Conservation (phyloP, 1,284 basidiomycete species). For the Meripilus lineatus region DNA sequence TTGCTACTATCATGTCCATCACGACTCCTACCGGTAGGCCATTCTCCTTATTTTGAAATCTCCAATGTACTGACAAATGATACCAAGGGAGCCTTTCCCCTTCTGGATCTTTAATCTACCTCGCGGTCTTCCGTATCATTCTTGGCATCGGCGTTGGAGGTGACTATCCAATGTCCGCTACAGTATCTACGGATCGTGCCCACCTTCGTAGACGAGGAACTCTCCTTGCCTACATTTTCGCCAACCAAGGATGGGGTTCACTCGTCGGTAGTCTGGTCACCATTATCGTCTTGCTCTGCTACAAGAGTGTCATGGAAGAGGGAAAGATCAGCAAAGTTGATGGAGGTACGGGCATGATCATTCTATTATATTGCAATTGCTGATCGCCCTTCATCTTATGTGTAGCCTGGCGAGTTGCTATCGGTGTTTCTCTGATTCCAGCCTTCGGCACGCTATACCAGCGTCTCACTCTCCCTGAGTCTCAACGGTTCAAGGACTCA, state of each 20-base stretch:
- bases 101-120: conserved; percentile 49
- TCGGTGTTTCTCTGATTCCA: conserved; percentile 51
- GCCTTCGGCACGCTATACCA: conserved; percentile 64
- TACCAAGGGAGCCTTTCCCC: conserved; percentile 36
- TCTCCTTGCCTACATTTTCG: conserved; percentile 71
- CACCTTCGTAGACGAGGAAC: conserved; percentile 68
- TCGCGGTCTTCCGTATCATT: conserved; percentile 63
- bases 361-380: not conserved
- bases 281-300: conserved; percentile 66
- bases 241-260: conserved; percentile 74
- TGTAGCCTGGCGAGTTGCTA: conserved; percentile 44
- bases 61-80: not conserved
- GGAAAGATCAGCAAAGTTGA: conserved; percentile 60
- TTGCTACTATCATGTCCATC: conserved; percentile 62
- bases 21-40: conserved; percentile 40
- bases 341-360: conserved; percentile 40
- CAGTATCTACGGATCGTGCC: conserved; percentile 67
- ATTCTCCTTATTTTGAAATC: not conserved
- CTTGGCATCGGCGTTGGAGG: conserved; percentile 77
- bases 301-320: conserved; percentile 61
- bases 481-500: conserved; percentile 48
- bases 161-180: conserved; percentile 79
- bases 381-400: not conserved
- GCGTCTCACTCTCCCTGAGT: conserved; percentile 70
- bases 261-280: conserved; percentile 62